Percentiles rank a stretch among this genome's conserved stretches.
Evolutionary conservation across 2,329 filamentous ascomycete species (phyloP).

Genomic region (Penicillium sp.): DNA sequence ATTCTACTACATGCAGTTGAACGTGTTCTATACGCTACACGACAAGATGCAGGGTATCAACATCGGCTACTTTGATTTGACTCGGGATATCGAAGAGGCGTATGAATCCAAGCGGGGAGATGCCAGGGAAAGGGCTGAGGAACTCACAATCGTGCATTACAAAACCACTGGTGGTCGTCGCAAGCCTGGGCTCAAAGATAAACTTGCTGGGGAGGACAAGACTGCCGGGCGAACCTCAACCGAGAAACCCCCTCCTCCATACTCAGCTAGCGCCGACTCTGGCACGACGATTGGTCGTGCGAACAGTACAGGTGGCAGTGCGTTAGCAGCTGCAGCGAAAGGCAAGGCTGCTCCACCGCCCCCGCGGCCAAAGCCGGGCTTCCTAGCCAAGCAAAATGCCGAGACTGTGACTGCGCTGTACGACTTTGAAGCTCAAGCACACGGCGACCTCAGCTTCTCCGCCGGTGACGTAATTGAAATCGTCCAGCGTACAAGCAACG

Average conservation of each 20-base stretch:
- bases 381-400: conserved; percentile 62
- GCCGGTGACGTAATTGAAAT: conserved; percentile 91
- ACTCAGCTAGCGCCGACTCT: conserved; percentile 18
- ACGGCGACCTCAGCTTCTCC: conserved; percentile 86
- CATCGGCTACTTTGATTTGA: conserved; percentile 95
- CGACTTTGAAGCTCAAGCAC: conserved; percentile 92
- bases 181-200: conserved; percentile 26
- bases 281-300: conserved; percentile 24
- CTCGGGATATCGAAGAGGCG: conserved; percentile 83
- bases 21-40: conserved; percentile 97
- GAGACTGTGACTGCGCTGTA: conserved; percentile 90
- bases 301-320: conserved; percentile 40
- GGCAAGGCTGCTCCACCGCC: conserved; percentile 64
- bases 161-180: conserved; percentile 70
- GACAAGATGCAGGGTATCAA: conserved; percentile 97
- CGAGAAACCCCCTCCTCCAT: conserved; percentile 55
- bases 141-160: conserved; percentile 80
- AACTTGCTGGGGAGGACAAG: conserved; percentile 28
- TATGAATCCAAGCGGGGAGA: conserved; percentile 86
- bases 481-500: conserved; percentile 73
- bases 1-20: conserved; percentile 99
- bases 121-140: conserved; percentile 82
- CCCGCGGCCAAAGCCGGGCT: conserved; percentile 76
- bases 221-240: conserved; percentile 31
- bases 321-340: conserved; percentile 58